These are phyloP conservation scores for Wickerhamiella bombiphila DNA, from an alignment of 805 yeast genomes.

Conservation along the genomic window DNA sequence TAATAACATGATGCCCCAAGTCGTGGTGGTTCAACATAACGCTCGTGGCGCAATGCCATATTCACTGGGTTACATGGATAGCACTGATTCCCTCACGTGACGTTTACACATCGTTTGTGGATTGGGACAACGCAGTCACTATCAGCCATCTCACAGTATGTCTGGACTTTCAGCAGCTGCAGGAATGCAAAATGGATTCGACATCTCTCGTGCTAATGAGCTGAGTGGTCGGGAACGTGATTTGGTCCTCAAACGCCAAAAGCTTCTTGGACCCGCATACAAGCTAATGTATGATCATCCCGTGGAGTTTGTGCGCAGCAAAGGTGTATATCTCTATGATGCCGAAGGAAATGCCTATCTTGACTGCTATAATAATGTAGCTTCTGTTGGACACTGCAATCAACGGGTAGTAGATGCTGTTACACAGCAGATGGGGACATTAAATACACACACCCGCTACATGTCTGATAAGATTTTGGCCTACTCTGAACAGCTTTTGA, in stretches of 20 bases:
- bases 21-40: no score
- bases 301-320: conserved; percentile 8
- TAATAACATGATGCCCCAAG: no score
- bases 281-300: conserved; percentile 13
- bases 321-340: conserved; percentile 8
- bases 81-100: no score
- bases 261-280: conserved; percentile 9
- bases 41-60: no score
- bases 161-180: no score
- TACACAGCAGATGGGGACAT: conserved; percentile 4
- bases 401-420: conserved; percentile 6
- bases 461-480: conserved; percentile 6
- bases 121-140: no score
- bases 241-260: conserved; percentile 3
- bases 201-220: neutral
- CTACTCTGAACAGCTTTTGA: conserved; percentile 5
- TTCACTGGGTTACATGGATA: no score
- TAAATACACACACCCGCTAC: conserved; percentile 12
- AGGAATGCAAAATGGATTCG: conserved; percentile 11
- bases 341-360: conserved; percentile 6
- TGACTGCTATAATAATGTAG: conserved; percentile 12
- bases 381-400: conserved; percentile 11
- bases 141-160: no score
- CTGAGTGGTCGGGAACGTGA: conserved; percentile 5
- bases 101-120: no score